A percentile compares a stretch with the other conserved stretches of the same genome.
Conservation (phyloP, 2,329 filamentous ascomycete species). For the Emmonsia crescens region DNA sequence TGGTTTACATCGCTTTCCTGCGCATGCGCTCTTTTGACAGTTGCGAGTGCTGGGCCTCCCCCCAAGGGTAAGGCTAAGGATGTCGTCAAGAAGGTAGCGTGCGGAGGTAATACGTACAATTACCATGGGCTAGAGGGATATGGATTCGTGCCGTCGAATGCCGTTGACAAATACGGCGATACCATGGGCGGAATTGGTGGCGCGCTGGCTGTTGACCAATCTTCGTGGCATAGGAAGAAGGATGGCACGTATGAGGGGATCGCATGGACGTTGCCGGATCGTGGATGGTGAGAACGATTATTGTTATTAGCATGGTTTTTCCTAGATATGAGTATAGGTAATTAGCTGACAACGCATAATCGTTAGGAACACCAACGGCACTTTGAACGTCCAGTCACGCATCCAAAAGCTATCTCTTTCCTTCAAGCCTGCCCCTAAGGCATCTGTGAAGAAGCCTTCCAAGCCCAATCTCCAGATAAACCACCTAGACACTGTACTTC, state of each 20-base stretch:
- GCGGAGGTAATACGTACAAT: constrained; percentile 51
- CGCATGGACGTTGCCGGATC: constrained; percentile 54
- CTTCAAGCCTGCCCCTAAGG: constrained; percentile 43
- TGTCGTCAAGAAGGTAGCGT: constrained; percentile 41
- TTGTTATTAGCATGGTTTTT: neutral
- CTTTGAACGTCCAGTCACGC: constrained; percentile 55
- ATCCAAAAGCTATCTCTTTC: constrained; percentile 57
- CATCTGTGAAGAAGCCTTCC: constrained; percentile 44
- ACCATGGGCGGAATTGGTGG: constrained; percentile 58
- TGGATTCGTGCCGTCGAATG: constrained; percentile 48
- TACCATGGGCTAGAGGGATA: constrained; percentile 59
- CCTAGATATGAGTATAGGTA: neutral
- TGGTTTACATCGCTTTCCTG: neutral
- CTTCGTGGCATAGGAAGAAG: constrained; percentile 46
- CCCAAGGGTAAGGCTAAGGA: neutral
- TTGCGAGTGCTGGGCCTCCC: constrained; percentile 10
- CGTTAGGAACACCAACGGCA: constrained; percentile 56
- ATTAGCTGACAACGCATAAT: neutral
- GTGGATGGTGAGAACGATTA: constrained; percentile 47
- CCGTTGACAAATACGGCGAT: constrained; percentile 57
- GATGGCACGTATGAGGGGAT: constrained; percentile 49
- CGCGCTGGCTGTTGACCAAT: constrained; percentile 51
- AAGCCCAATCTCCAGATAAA: constrained; percentile 50
- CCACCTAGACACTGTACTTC: constrained; percentile 55
- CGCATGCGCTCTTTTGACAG: constrained; percentile 7